phyloP scores from a whole-genome alignment of 2,329 filamentous ascomycete species.

The Fusarium udum region DNA sequence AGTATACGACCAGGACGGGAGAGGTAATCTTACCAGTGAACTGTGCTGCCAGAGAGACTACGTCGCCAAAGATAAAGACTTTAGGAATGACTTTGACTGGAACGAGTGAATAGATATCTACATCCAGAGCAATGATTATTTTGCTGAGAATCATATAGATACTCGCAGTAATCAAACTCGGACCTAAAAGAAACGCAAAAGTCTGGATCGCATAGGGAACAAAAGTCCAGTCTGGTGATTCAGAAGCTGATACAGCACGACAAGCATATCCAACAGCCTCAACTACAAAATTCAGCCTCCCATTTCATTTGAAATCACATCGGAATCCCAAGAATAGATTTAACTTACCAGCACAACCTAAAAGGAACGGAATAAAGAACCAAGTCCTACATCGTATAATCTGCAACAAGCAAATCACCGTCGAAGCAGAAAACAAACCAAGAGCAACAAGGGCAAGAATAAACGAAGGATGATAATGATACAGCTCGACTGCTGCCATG shows the following conservation, averaged over 20 bases:
- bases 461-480: slow-evolving; percentile 58
- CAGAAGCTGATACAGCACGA: slow-evolving; percentile 53
- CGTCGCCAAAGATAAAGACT: slow-evolving; percentile 59
- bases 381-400: slow-evolving; percentile 55
- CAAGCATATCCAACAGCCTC: slow-evolving; percentile 53
- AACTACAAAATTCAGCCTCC: slow-evolving; percentile 11
- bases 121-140: slow-evolving; percentile 49
- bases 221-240: slow-evolving; percentile 49
- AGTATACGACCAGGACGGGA: background rate
- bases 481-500: slow-evolving; percentile 41
- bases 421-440: slow-evolving; percentile 50
- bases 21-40: background rate
- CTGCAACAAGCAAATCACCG: slow-evolving; percentile 50
- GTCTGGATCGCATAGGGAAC: slow-evolving; percentile 50
- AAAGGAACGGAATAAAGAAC: slow-evolving; percentile 61
- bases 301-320: background rate
- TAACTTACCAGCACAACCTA: slow-evolving; percentile 58
- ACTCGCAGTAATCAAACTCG: slow-evolving; percentile 52
- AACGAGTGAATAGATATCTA: slow-evolving; percentile 53
- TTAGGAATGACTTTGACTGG: slow-evolving; percentile 55
- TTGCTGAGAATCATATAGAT: slow-evolving; percentile 58
- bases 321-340: background rate
- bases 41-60: slow-evolving; percentile 52
- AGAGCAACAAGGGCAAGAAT: slow-evolving; percentile 53
- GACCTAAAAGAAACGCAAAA: slow-evolving; percentile 49